Evolutionary conservation across 495 filamentous ascomycete species (phyloP).

Genomic region (Penicillium bialowiezense): DNA sequence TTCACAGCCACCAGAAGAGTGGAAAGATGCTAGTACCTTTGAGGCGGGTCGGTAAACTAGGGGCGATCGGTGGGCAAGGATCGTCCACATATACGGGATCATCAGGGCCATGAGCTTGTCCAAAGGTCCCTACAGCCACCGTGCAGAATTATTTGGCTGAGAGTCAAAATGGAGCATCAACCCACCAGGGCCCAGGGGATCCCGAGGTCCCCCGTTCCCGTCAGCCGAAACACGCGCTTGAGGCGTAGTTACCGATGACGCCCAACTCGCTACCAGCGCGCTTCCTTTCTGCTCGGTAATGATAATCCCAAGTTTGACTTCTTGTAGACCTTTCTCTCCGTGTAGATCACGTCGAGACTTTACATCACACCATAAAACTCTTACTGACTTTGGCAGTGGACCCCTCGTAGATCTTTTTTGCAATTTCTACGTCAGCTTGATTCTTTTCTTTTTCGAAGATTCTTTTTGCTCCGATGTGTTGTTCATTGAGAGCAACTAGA

Average conservation of each 20-base stretch:
- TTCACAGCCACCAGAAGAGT: not conserved
- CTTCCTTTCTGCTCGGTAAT: not conserved
- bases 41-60: slow-evolving; percentile 5
- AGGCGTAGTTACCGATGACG: not conserved
- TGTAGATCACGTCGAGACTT: not conserved
- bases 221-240: slow-evolving; percentile 1
- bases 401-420: not conserved
- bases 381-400: slow-evolving; percentile 1
- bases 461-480: not conserved
- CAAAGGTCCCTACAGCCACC: not conserved
- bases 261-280: too few relatives aligned
- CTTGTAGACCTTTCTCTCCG: too few relatives aligned
- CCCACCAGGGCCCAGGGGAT: not conserved
- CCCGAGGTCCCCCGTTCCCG: not conserved
- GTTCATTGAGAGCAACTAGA: not conserved
- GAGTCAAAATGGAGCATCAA: not conserved
- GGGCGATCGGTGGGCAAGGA: not conserved
- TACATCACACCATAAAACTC: slow-evolving; percentile 4
- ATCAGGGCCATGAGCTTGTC: not conserved
- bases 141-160: not conserved
- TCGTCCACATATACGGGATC: not conserved
- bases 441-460: not conserved
- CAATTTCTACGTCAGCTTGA: not conserved
- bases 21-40: not conserved
- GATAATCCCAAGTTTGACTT: not conserved